phyloP scores from a whole-genome alignment of 768 basidiomycete genomes.

The Amanita fuliginea region DNA sequence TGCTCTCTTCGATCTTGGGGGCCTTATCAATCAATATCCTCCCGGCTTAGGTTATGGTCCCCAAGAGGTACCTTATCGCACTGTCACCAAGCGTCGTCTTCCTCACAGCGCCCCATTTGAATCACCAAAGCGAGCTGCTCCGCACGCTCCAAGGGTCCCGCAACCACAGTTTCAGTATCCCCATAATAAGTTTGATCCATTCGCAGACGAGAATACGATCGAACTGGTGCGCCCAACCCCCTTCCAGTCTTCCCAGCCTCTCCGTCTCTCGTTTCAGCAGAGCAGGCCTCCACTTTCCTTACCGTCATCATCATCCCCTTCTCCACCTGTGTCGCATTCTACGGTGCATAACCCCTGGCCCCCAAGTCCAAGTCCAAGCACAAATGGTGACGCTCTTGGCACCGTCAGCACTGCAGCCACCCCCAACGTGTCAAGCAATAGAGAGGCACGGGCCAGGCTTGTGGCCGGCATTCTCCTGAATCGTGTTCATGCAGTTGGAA shows the following conservation, averaged over 20 bases:
- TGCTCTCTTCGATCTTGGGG: constrained; percentile 12
- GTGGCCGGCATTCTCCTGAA: constrained; percentile 50
- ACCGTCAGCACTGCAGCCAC: neutral
- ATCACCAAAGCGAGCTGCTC: constrained; percentile 2
- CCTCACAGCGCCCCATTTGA: constrained; percentile 14
- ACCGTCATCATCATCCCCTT: constrained; percentile 3
- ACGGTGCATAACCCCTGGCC: constrained; percentile 7
- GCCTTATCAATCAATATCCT: constrained; percentile 15
- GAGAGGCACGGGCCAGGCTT: constrained; percentile 33
- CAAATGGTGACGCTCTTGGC: neutral
- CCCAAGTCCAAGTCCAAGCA: neutral
- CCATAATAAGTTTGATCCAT: constrained; percentile 23
- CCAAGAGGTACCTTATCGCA: constrained; percentile 14
- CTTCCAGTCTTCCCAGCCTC: neutral
- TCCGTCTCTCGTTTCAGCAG: neutral
- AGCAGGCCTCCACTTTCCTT: constrained; percentile 1
- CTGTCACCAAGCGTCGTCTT: constrained; percentile 16
- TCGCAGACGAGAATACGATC: constrained; percentile 18
- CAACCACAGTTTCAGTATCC: constrained; percentile 3
- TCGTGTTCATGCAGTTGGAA: constrained; percentile 39
- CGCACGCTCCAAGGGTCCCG: neutral
- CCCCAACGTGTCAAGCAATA: neutral
- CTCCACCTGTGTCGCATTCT: constrained; percentile 4
- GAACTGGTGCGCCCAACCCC: constrained; percentile 1
- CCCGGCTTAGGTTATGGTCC: constrained; percentile 10